A percentile compares a stretch with the other conserved stretches of the same genome.
Conservation (phyloP, 2,329 filamentous ascomycete genomes). For the Atkinsonella hypoxylon region DNA sequence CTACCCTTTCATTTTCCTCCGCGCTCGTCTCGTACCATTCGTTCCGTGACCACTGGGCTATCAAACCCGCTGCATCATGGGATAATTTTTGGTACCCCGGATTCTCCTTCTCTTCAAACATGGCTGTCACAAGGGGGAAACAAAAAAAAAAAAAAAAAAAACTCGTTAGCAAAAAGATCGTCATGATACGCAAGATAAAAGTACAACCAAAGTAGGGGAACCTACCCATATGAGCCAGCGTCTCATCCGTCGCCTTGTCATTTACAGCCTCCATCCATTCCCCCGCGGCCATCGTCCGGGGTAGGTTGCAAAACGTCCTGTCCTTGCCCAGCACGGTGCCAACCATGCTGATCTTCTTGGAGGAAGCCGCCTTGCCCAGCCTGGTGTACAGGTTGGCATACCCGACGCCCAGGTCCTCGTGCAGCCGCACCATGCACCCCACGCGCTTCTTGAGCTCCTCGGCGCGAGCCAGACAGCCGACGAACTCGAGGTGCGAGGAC, state of each 20-base stretch:
- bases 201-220: neutral
- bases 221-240: conserved; percentile 63
- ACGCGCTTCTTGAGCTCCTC: conserved; percentile 71
- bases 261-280: conserved; percentile 65
- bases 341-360: conserved; percentile 40
- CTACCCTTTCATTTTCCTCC: conserved; percentile 6
- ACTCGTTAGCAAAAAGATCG: neutral
- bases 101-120: conserved; percentile 65
- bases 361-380: conserved; percentile 55
- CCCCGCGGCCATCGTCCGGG: conserved; percentile 40
- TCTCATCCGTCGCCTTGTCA: conserved; percentile 67
- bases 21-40: conserved; percentile 46
- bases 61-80: conserved; percentile 51
- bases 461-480: conserved; percentile 74
- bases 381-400: conserved; percentile 83
- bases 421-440: conserved; percentile 51
- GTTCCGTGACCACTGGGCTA: conserved; percentile 52
- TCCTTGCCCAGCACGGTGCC: conserved; percentile 52
- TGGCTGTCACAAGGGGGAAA: conserved; percentile 28
- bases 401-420: conserved; percentile 54
- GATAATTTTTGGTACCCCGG: conserved; percentile 58
- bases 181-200: neutral
- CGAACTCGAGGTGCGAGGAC: conserved; percentile 83
- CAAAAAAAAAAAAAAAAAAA: conserved; percentile 8
- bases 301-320: conserved; percentile 82